Conservation (phyloP, 148 eudicot genomes). For the Euryodendron excelsum region DNA sequence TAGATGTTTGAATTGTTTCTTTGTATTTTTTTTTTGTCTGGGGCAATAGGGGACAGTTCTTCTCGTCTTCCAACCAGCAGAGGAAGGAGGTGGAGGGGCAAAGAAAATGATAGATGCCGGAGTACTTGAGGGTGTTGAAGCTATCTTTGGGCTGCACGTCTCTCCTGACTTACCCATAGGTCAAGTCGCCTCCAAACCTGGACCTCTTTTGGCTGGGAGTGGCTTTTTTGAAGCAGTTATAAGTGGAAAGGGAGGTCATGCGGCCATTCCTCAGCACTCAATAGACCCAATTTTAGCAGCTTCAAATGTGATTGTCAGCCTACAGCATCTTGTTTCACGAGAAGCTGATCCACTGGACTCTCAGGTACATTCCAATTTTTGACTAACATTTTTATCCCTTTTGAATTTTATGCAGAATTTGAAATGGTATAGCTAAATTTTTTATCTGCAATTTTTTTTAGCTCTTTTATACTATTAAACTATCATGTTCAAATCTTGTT, state of each 20-base stretch:
- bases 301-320: conserved; percentile 64
- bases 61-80: conserved; percentile 71
- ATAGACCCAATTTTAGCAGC: conserved; percentile 69
- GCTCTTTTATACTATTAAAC: not conserved
- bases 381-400: not conserved
- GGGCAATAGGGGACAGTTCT: conserved; percentile 53
- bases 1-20: conserved; percentile 5
- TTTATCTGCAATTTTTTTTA: not conserved
- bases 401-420: not conserved
- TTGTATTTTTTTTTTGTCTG: not conserved
- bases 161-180: conserved; percentile 34
- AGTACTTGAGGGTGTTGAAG: conserved; percentile 49
- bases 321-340: conserved; percentile 68
- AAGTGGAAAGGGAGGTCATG: conserved; percentile 64
- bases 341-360: conserved; percentile 83
- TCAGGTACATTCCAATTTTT: conserved; percentile 37
- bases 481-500: not conserved
- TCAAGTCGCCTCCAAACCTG: conserved; percentile 37
- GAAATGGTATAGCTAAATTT: not conserved
- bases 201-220: conserved; percentile 53
- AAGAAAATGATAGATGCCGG: conserved; percentile 55
- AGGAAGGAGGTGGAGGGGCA: conserved; percentile 71
- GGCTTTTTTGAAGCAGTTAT: conserved; percentile 59
- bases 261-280: conserved; percentile 67
- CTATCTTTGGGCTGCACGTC: conserved; percentile 60